Base-by-base conservation (phyloP, 2,329 filamentous ascomycete species). In the Alternaria ethzedia region DNA sequence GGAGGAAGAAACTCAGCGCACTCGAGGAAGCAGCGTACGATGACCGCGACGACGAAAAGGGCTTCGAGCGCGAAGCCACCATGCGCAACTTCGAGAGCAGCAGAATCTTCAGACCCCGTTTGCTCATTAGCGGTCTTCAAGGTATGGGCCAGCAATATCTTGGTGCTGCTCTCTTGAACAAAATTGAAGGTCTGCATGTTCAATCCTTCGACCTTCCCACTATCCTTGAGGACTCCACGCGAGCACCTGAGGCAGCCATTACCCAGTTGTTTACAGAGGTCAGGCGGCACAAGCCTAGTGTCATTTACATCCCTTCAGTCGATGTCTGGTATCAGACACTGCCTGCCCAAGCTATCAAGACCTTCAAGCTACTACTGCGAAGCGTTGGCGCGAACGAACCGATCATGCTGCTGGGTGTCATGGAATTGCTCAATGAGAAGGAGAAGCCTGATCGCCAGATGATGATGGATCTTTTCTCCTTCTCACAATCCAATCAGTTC, bases 91-190 rank as follows among this genome's bases (percentile, higher is more conserved):
- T 99, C 78, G 94, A 98, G 73, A 90, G 88, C 54, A 91, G 92
- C 21, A 89, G 95, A 41, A 88, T 97, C 23, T 99, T 97, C 83
- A 88, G 96, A 17, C 96, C 96, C 9, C 87, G 96, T 47, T 85
- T 98, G 57, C 86, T 99, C 28, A 90, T 99, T 59, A 87, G 89
- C 45, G 96, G 96, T n/a, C 78, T 86, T 10, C 85, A 89, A 47
- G 96, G 96, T 10, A 98, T 98, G 95, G 96, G 96, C 1, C 96
- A 99, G 77, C 88, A 90, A 52, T 97, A 99, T 73, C 84, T 99
- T 43, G 90, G 93, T 28, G 90, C 90, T 51, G 96, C 95, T 6
- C 83, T 98, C 55, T 83, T 98, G 67, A 93, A 97, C 78, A 90
- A 97, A 75, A 91, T 99, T 58, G 96, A 99, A 80, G 93, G 94